phyloP scores from a whole-genome alignment of 352 stramenopile genomes.

The Phytophthora crassamura region DNA sequence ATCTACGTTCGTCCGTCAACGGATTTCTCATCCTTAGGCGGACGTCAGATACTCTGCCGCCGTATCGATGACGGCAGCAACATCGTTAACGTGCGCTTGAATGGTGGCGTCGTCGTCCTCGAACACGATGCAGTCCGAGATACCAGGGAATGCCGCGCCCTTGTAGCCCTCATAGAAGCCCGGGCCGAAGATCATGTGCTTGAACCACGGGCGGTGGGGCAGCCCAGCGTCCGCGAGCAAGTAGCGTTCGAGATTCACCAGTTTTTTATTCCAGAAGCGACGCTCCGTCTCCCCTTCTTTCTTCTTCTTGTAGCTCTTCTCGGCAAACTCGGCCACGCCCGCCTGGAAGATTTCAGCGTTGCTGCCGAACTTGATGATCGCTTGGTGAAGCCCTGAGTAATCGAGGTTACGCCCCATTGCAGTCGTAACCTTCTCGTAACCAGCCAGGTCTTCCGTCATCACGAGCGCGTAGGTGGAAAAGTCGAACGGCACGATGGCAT shows the following conservation, averaged over 20 bases:
- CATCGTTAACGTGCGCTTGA: slow-evolving; percentile 34
- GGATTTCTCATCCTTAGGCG: too few relatives aligned
- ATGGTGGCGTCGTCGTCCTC: slow-evolving; percentile 20
- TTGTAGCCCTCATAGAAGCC: slow-evolving; percentile 33
- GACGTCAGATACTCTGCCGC: slow-evolving; percentile 30
- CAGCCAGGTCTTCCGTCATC: slow-evolving; percentile 55
- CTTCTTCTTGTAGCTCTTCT: slow-evolving; percentile 17
- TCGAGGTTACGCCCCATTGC: slow-evolving; percentile 36
- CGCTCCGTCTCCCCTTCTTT: slow-evolving; percentile 7
- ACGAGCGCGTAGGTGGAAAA: slow-evolving; percentile 71
- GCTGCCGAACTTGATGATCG: slow-evolving; percentile 51
- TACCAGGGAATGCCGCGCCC: slow-evolving; percentile 26
- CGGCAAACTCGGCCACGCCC: slow-evolving; percentile 13
- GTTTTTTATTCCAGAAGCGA: slow-evolving; percentile 18
- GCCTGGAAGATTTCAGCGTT: slow-evolving; percentile 38
- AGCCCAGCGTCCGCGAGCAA: slow-evolving; percentile 21
- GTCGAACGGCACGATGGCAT: slow-evolving; percentile 68
- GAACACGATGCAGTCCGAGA: slow-evolving; percentile 26
- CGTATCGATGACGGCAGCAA: slow-evolving; percentile 22
- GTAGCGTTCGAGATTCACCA: slow-evolving; percentile 27
- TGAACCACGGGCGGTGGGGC: slow-evolving; percentile 31
- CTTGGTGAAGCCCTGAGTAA: slow-evolving; percentile 39
- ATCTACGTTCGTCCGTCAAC: too few relatives aligned
- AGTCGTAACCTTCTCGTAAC: slow-evolving; percentile 34
- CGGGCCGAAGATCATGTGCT: slow-evolving; percentile 31